Evolutionary conservation across 1,284 basidiomycete genomes (phyloP).

Genomic region (Stereum hirsutum): DNA sequence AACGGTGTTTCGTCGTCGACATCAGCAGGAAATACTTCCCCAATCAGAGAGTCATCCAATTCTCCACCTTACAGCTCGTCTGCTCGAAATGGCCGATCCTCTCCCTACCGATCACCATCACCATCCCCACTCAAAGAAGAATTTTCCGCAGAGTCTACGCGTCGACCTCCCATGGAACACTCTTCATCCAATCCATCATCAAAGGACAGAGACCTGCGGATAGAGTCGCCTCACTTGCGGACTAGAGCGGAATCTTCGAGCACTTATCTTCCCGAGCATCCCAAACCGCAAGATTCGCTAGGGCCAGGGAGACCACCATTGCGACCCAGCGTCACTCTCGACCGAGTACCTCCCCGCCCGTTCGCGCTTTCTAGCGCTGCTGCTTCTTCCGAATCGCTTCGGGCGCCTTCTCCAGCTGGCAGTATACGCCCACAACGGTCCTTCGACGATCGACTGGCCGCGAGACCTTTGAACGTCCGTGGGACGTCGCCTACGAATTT

Average conservation of each 20-base stretch:
- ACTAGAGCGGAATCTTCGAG: not conserved
- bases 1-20: too few relatives aligned
- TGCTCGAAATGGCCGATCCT: too few relatives aligned
- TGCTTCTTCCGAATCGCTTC: too few relatives aligned
- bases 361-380: slow-evolving; percentile 2
- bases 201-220: too few relatives aligned
- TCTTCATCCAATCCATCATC: too few relatives aligned
- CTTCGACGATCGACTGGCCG: slow-evolving; percentile 14
- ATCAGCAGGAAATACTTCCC: too few relatives aligned
- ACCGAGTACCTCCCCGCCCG: slow-evolving; percentile 13
- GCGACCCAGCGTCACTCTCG: slow-evolving; percentile 10
- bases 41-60: too few relatives aligned
- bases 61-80: too few relatives aligned
- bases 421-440: slow-evolving; percentile 14
- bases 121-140: too few relatives aligned
- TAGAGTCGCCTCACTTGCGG: not conserved
- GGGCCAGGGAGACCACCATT: slow-evolving; percentile 2
- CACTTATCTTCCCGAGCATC: not conserved
- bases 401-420: not conserved
- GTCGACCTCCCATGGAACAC: too few relatives aligned
- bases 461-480: not conserved
- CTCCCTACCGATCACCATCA: too few relatives aligned
- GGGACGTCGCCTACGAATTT: slow-evolving; percentile 4
- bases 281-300: slow-evolving; percentile 1
- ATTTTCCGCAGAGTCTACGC: too few relatives aligned